Base-by-base conservation (phyloP, 805 yeast genomes). In the Kluyveromyces siamensis region DNA sequence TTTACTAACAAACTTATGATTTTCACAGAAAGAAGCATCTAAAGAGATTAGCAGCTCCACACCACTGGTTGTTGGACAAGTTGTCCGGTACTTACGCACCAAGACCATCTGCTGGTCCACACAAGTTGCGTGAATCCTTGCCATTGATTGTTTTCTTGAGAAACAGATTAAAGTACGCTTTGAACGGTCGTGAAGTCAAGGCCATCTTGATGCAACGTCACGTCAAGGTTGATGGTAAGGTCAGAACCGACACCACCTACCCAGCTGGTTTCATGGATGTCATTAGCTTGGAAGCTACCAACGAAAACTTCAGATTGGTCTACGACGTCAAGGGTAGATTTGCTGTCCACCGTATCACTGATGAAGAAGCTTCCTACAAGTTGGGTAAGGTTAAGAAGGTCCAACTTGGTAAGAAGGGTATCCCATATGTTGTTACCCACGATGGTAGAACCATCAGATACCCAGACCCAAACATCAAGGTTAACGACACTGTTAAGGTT, bases 41-140 rank as follows among this genome's bases (percentile, higher is more conserved):
- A 76, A 90, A 91, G 84, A 89, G 98, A 85, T 85, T 91, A 78
- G 96, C 98, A 75, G 99, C 99, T 75, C 99, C 99, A 83, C 85
- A 90, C 81, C 99, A 93, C 85, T 93, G 99, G 99, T 87, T 93
- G 95, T 87, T 93, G 81, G 99, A 95, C 95, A 93, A 93, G 81
- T 82, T 93, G 80, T 87, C 97, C 72, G 99, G 99, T 74, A 81
- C 87, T 71, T 93, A 93, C 75, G 99, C 99, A 60, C 99, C 99
- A 80, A 89, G 98, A 81, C 96, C 98, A 72, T 89, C 97, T 59
- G 84, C 96, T 67, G 99, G 99, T 81, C 99, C 99, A 74, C 99
- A 91, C 83, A 93, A 91, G 79, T 83, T 90, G 73, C 84, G 97
- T 76, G 98, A 90, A 80, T 90, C 96, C 57, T 84, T 90, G 71